Evolutionary conservation across 1,139 yeast genomes (phyloP), one percentile per base, ranked within the genome.

Genomic region (Blastobotrys apis): DNA sequence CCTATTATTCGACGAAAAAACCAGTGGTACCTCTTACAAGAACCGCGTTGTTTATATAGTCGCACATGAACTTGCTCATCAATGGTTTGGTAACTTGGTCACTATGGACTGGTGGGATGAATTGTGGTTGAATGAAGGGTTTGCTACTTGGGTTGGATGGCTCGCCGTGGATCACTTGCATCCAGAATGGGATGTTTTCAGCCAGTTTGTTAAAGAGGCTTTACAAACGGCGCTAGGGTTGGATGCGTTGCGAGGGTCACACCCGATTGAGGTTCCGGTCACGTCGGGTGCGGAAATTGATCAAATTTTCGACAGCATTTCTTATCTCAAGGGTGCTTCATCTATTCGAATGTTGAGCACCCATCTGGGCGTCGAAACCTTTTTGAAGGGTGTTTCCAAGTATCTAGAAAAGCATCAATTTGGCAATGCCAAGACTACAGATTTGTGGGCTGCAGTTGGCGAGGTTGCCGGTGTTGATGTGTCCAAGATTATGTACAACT

Each of bases 41-140:
- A 80, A 80, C 59, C 80, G 86, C 55, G 94, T 86, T 10, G 85
- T 92, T 16, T 90, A 86, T 63, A 95, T 86, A 33, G 87, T 86
- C 39, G 86, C 83, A 63, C 95, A 86, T 68, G 95, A 86, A 67
- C 73, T 86, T 60, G 95, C 95, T 21, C 95, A 86, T 64, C 95
- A 86, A 68, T 86, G 95, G 95, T 86, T 86, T 64, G 95, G 95
- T 53, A 82, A 86, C 66, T 71, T 86, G 58, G 95, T 85, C 48
- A 86, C 95, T 51, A 86, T 86, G 95, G 85, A 84, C 57, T 86
- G 92, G 87, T 86, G 95, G 95, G 94, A 86, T 64, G 94, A 85
- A 49, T 75, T 86, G 53, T 86, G 95, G 94, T 75, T 86, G 54
- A 86, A 86, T 64, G 95, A 86, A 67, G 95, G 95, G 22, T 86